Evolutionary conservation across 805 yeast species (phyloP), one percentile per base, ranked within the genome.

Genomic region (Sungouiozyma ichnusensis): DNA sequence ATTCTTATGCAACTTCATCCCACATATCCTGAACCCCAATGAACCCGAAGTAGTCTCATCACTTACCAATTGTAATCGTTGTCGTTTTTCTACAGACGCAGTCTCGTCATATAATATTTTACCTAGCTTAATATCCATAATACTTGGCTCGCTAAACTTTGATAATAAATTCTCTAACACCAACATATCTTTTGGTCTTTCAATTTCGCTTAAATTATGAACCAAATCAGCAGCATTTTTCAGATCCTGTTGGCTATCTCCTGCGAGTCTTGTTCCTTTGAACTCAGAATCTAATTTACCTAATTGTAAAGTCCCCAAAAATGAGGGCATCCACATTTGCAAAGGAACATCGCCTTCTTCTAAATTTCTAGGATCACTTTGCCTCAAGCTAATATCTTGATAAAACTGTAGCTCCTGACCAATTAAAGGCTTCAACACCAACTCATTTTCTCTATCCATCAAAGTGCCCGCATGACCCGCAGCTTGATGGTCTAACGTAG

Each of bases 381-480:
- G 38, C 9, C 43, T 43, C n/a, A 44, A 37, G 32, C 51, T 53
- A 3, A 52, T 40, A 8, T 42, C 44, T 39, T 52, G 64, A 56
- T 92, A 90, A 60, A 92, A 92, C n/a, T 74, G 78, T 20, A 82
- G 60, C 60, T 90, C 98, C 49, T 75, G 77, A 19, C 60, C 61
- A 0, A 64, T 57, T 0, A 88, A 68, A 0, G 80, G 79, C 60
- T 92, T 90, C 43, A 85, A 74, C 49, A 88, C 81, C 14, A 90
- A 64, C 6, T 75, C 62, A 0, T 87, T 94, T 34, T 73, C 74
- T 5, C 60, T 71, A 47, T 77, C 77, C 9, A 75, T 73, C 41
- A 85, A 51, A 2, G 82, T 74, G 0, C 95, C 97, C 4, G 71
- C 84, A 54, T 90, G 98, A 4, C 98, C 98, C 0, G 97, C 97